phyloP scores from a whole-genome alignment of 1,284 basidiomycete species.

The Boletus albobrunnescens region DNA sequence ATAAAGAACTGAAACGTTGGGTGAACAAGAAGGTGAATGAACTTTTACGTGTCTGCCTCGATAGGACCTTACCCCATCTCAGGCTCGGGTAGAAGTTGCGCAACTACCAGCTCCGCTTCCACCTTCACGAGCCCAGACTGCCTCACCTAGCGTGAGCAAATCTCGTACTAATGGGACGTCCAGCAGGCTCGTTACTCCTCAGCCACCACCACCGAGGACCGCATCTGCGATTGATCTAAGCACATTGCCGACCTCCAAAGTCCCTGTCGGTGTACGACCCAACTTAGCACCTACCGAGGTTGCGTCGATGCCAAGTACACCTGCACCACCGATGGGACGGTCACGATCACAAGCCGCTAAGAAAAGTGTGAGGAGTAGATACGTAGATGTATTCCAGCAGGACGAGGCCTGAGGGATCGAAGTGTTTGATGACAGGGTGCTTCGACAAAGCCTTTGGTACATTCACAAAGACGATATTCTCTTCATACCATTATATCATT shows the following conservation, averaged over 20 bases:
- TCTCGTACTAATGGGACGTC: slow-evolving; percentile 27
- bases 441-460: not conserved
- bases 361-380: slow-evolving; percentile 73
- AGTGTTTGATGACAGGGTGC: not conserved
- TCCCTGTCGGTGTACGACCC: slow-evolving; percentile 57
- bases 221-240: slow-evolving; percentile 59
- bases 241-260: slow-evolving; percentile 47
- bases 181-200: slow-evolving; percentile 23
- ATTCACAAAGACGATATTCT: slow-evolving; percentile 5
- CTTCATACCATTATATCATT: slow-evolving; percentile 23
- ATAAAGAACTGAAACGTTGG: slow-evolving; percentile 93
- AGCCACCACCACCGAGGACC: slow-evolving; percentile 51
- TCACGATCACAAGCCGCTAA: slow-evolving; percentile 64
- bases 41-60: not conserved
- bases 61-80: slow-evolving; percentile 8
- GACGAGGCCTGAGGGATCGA: slow-evolving; percentile 29
- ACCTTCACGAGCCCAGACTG: slow-evolving; percentile 66
- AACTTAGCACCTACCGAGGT: slow-evolving; percentile 55
- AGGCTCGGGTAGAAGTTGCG: slow-evolving; percentile 51
- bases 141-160: slow-evolving; percentile 60
- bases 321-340: slow-evolving; percentile 45
- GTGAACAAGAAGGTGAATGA: slow-evolving; percentile 84
- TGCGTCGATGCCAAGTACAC: slow-evolving; percentile 31
- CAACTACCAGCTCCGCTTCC: slow-evolving; percentile 47
- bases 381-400: slow-evolving; percentile 82